Base-by-base conservation (phyloP, 129 eudicot genomes). In the Helianthus tuberosus region DNA sequence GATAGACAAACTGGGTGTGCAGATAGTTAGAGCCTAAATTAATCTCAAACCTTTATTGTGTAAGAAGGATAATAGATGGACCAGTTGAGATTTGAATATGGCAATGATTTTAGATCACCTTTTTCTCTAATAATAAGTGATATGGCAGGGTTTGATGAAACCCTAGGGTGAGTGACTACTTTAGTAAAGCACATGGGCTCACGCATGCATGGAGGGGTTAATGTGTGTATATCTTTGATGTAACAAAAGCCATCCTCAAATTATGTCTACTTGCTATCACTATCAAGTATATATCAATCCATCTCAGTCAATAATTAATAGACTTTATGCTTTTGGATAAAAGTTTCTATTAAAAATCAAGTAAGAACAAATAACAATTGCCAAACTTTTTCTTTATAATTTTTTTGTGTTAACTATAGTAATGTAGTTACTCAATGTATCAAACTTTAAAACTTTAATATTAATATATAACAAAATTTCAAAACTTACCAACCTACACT, bases 141-240 rank as follows among this genome's bases (percentile, higher is more conserved):
- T 13, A 57, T 52, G 20, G 46, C 55, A 5, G 76, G 27, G 39
- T 66, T 17, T 58, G 68, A 59, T 64, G 78, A 49, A 73, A 49
- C 43, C 71, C 43, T 73, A 73, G 51, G 57, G 57, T 51, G 54
- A 66, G 54, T 64, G 66, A 54, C 67, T 23, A 67, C 80, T 76
- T 76, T 76, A 46, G 13, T 15, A 75, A 75, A 75, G 74, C 68
- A 75, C 66, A 54, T 66, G 67, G 67, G 74, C 67, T 75, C 74
- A 75, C 73, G 80, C 80, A 66, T 75, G 80, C 74, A 74, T 35
- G 64, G 71, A 74, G 10, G 48, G 27, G 57, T 14, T 51, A n/a
- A 51, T 43, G 47, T 43, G 10, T 75, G 72, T 64, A 38, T 43
- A 52, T 69, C 41, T 63, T 73, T 65, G 41, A 74, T 75, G 72